Base-by-base conservation (phyloP, 495 filamentous ascomycete genomes). In the Xylaria venustula region DNA sequence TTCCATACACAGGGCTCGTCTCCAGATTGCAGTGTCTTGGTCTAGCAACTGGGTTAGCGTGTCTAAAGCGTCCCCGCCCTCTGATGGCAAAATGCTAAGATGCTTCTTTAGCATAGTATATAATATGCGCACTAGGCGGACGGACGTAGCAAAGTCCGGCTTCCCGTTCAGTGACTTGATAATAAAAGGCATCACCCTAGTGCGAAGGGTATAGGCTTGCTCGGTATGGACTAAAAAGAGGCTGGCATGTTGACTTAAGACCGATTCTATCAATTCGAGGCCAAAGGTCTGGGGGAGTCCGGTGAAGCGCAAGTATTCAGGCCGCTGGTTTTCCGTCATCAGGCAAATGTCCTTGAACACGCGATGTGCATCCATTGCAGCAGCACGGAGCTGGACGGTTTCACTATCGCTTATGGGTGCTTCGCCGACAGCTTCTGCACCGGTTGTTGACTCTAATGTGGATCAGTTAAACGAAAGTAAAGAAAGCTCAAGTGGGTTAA, bases 301-400 rank as follows among this genome's bases (percentile, higher is more conserved):
- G 34, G 87, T 87, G 59, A 90, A 88, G 41, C 85, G 84, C 20
- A 98, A 79, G 63, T 91, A 95, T 54, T 90, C 83, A 7, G 93
- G 83, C 50, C 86, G 86, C 61, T 93, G 89, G 42, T 87, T 89
- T 69, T 97, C 93, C 0, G 90, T 90, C 44, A 96, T 75, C 50
- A 93, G 83, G 66, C 93, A 97, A 11, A 98, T 83, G 68, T 98
- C 94, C 67, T 91, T 87, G 71, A 98, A 88, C 20, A 95, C 87
- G 60, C 83, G 83, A 66, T 94, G 88, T 30, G 93, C 94, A 83
- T 98, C 94, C 68, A 90, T 81, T 12, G 93, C 90, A 36, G 92
- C 91, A 8, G 87, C 77, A 44, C 85, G 82, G 61, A 98, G 82
- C 9, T 83, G 75, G 9, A 93, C 76, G 8, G 75, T 62, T 17